Conservation (phyloP, 139 green algal genomes). For the Auxenochlorella pyrenoidosa region DNA sequence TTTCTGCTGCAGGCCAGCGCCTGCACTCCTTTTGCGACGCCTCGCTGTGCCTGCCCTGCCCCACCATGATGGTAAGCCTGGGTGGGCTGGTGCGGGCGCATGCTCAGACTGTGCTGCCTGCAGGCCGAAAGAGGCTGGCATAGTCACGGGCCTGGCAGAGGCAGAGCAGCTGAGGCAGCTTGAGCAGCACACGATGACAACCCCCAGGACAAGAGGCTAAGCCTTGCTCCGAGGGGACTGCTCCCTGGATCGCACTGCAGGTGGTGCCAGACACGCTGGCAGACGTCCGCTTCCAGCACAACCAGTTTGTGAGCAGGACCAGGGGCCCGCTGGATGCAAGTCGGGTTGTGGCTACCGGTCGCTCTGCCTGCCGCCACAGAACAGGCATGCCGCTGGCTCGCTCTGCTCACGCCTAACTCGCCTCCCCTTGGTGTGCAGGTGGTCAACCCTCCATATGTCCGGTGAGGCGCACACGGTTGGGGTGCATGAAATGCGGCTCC, state of each 20-base stretch:
- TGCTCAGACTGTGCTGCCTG: no score
- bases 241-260: neutral
- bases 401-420: no score
- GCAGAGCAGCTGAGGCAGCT: no score
- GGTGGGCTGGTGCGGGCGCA: neutral
- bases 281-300: neutral
- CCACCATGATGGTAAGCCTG: neutral
- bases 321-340: no score
- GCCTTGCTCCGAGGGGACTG: neutral
- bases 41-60: neutral
- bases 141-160: no score
- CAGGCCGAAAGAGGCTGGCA: no score
- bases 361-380: no score
- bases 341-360: no score
- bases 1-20: neutral
- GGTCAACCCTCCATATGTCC: neutral
- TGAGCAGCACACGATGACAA: no score
- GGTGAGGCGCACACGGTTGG: neutral
- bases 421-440: neutral
- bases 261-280: neutral
- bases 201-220: no score
- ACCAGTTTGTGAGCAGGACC: neutral
- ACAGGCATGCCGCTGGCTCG: no score
- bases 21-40: conserved; percentile 23
- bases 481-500: no score